phyloP scores from a whole-genome alignment of 495 filamentous ascomycete species.

The Zalerion maritima region DNA sequence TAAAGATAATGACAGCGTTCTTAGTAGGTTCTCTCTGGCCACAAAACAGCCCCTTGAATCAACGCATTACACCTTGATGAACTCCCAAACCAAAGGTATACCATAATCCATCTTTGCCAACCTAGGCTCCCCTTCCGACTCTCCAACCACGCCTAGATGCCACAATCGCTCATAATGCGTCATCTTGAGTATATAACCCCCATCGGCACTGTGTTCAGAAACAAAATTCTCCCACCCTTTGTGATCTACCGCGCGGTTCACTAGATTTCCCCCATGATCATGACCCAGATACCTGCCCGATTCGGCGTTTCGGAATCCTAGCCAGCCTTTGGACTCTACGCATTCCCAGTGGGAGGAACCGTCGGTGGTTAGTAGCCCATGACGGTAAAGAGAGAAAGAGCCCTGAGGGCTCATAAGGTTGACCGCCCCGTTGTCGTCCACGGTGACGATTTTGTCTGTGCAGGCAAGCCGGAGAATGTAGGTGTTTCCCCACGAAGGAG shows the following conservation, averaged over 20 bases:
- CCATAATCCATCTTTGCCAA: conserved; percentile 14
- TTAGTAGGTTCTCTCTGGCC: too few species aligned
- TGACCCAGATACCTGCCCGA: conserved; percentile 15
- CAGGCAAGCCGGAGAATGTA: too few species aligned
- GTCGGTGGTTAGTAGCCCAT: too few species aligned
- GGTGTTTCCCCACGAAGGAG: too few species aligned
- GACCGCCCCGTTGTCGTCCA: too few species aligned
- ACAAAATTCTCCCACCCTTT: conserved; percentile 14
- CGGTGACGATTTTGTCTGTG: too few species aligned
- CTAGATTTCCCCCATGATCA: too few species aligned
- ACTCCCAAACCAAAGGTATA: conserved; percentile 12
- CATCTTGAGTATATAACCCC: conserved; percentile 19
- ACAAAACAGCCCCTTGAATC: too few species aligned
- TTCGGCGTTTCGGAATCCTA: conserved; percentile 16
- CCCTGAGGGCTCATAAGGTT: too few species aligned
- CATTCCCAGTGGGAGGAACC: conserved; percentile 19
- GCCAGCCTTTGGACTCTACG: conserved; percentile 19
- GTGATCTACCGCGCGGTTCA: too few species aligned
- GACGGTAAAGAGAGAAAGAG: too few species aligned
- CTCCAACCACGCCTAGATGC: conserved; percentile 12
- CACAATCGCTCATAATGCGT: conserved; percentile 13
- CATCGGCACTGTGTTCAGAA: conserved; percentile 12
- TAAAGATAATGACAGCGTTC: too few species aligned
- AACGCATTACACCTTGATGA: conserved; percentile 15
- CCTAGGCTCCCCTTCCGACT: conserved; percentile 13